These are phyloP conservation scores for Kazachstania bromeliacearum DNA, from an alignment of 805 yeast species.

Conservation along the genomic window DNA sequence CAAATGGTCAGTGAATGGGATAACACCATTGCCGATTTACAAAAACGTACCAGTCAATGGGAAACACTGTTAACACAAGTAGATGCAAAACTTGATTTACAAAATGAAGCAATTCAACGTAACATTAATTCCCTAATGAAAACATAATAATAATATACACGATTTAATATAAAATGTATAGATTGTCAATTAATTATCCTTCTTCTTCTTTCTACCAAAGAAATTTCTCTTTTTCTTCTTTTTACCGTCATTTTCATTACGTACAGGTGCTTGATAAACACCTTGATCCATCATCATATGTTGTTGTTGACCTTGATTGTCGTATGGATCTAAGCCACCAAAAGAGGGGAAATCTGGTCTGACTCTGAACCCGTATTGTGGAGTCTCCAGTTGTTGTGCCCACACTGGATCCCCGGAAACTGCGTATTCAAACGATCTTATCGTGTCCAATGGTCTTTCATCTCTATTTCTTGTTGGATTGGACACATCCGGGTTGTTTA, in stretches of 20 bases:
- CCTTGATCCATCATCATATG: conserved; percentile 40
- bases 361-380: conserved; percentile 74
- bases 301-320: conserved; percentile 8
- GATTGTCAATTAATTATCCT: not conserved
- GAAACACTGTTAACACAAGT: too few relatives aligned
- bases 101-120: too few relatives aligned
- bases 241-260: conserved; percentile 25
- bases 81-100: too few relatives aligned
- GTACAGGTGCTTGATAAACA: conserved; percentile 51
- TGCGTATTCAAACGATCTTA: conserved; percentile 85
- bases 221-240: conserved; percentile 65
- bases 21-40: not conserved
- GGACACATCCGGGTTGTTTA: conserved; percentile 71
- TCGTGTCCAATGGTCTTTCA: conserved; percentile 95
- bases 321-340: conserved; percentile 15
- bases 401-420: conserved; percentile 69
- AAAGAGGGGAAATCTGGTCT: conserved; percentile 55
- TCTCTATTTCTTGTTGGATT: conserved; percentile 91
- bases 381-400: conserved; percentile 73
- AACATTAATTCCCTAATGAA: too few relatives aligned
- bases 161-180: too few relatives aligned
- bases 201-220: conserved; percentile 62
- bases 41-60: not conserved
- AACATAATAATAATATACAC: too few relatives aligned
- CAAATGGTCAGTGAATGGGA: not conserved